Conservation (phyloP, 2,329 filamentous ascomycete genomes). For the Fusarium sulawesiense region DNA sequence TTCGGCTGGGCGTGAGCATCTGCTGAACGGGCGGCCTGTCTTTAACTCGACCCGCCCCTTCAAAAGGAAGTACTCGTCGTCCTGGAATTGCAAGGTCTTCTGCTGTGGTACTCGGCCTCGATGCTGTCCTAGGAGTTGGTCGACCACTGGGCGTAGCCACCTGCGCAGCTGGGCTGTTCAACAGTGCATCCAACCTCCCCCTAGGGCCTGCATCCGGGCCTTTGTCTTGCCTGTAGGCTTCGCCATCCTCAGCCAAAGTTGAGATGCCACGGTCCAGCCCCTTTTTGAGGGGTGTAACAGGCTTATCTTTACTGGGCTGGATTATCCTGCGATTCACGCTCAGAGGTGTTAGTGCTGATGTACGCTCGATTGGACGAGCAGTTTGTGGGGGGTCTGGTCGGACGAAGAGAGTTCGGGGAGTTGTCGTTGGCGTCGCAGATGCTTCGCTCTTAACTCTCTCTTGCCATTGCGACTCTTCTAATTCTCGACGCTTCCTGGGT, state of each 20-base stretch:
- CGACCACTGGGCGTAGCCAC: constrained; percentile 43
- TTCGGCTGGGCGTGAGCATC: constrained; percentile 10
- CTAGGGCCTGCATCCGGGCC: constrained; percentile 31
- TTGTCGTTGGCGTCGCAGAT: constrained; percentile 12
- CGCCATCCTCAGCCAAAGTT: constrained; percentile 62
- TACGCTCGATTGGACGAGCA: constrained; percentile 30
- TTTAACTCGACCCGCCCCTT: constrained; percentile 25
- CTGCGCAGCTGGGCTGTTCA: constrained; percentile 48
- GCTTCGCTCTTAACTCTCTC: constrained; percentile 18
- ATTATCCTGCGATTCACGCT: constrained; percentile 50
- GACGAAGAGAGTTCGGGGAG: constrained; percentile 38
- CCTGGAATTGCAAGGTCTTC: constrained; percentile 51
- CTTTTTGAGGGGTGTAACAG: constrained; percentile 34
- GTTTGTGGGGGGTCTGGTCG: constrained; percentile 37
- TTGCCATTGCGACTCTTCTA: constrained; percentile 32
- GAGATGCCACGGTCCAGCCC: constrained; percentile 54
- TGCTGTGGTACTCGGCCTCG: constrained; percentile 21
- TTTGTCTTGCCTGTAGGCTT: constrained; percentile 40
- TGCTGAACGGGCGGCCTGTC: constrained; percentile 28
- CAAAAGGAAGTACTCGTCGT: constrained; percentile 57
- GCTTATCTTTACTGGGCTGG: constrained; percentile 41
- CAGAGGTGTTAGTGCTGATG: constrained; percentile 53
- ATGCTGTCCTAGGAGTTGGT: constrained; percentile 40
- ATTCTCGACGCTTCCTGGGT: constrained; percentile 51
- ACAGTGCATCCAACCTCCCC: constrained; percentile 50